A percentile compares a stretch with the other conserved stretches of the same genome.
Conservation (phyloP, 345 rosid species). For the Leavenworthia alabamica region DNA sequence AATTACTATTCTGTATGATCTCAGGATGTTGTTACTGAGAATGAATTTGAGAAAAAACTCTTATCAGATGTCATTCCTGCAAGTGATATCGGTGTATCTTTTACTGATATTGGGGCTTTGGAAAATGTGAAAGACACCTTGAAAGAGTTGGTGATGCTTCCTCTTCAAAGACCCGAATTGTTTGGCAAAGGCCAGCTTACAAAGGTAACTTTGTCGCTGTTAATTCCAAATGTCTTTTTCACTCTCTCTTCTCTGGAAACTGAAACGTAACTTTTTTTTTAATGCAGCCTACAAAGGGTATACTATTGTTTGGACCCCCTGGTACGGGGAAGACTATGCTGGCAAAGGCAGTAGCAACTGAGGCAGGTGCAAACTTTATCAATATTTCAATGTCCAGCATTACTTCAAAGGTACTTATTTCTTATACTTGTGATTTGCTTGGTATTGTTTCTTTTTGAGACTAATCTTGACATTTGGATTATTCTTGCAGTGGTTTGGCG, state of each 20-base stretch:
- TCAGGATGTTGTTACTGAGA: slow-evolving; percentile 93
- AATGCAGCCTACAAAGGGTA: slow-evolving; percentile 91
- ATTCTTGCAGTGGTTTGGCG: slow-evolving; percentile 92
- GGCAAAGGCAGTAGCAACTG: slow-evolving; percentile 98
- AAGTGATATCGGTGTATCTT: slow-evolving; percentile 83
- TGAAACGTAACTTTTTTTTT: slow-evolving; percentile 4
- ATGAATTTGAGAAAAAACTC: slow-evolving; percentile 97
- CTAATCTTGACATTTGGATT: neutral
- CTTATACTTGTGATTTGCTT: neutral
- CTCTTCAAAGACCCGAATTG: slow-evolving; percentile 97
- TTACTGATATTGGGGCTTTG: slow-evolving; percentile 90
- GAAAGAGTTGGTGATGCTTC: slow-evolving; percentile 99
- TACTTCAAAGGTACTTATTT: slow-evolving; percentile 72
- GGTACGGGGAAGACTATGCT: slow-evolving; percentile 99
- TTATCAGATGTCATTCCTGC: slow-evolving; percentile 94
- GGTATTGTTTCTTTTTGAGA: neutral
- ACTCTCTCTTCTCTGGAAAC: slow-evolving; percentile 5
- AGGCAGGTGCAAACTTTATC: slow-evolving; percentile 96
- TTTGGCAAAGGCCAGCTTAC: slow-evolving; percentile 97
- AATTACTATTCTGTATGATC: slow-evolving; percentile 3
- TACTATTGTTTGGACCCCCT: slow-evolving; percentile 96
- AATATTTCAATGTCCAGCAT: slow-evolving; percentile 98
- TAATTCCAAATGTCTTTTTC: neutral
- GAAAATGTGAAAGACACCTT: slow-evolving; percentile 95
- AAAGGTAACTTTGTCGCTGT: slow-evolving; percentile 42